phyloP scores from a whole-genome alignment of 768 basidiomycete genomes.

The Leccinum variicolor region DNA sequence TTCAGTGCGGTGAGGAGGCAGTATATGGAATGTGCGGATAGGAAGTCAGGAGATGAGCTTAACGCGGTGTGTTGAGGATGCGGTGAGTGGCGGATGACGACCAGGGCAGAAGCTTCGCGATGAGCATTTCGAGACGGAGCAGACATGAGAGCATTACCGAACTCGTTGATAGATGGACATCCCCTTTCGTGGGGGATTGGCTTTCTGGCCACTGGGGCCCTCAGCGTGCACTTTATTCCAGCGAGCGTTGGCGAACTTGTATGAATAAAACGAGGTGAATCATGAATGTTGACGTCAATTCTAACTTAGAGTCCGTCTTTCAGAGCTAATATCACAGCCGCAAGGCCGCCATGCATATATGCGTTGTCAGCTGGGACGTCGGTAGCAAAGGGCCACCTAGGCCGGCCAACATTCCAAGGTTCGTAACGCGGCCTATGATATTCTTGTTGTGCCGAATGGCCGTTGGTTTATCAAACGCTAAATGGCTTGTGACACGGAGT shows the following conservation, averaged over 20 bases:
- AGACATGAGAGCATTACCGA: not conserved
- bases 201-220: not conserved
- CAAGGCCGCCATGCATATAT: not conserved
- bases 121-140: not conserved
- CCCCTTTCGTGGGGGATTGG: not conserved
- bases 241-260: not conserved
- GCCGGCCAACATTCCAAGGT: too few relatives aligned
- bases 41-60: not conserved
- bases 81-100: not conserved
- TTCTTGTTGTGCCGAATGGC: not conserved
- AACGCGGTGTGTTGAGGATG: not conserved
- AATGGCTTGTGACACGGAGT: not conserved
- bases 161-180: too few relatives aligned
- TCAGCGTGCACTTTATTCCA: not conserved
- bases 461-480: not conserved
- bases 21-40: constrained; percentile 5
- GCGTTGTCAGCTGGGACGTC: not conserved
- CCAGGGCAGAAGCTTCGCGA: too few relatives aligned
- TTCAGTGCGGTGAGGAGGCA: constrained; percentile 21
- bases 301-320: not conserved
- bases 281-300: not conserved
- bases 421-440: too few relatives aligned
- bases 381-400: too few relatives aligned
- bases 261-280: not conserved
- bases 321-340: too few relatives aligned